A percentile compares a stretch with the other conserved stretches of the same genome.
Conservation (phyloP, 2,329 filamentous ascomycete genomes). For the Sporothrix dimorphospora region DNA sequence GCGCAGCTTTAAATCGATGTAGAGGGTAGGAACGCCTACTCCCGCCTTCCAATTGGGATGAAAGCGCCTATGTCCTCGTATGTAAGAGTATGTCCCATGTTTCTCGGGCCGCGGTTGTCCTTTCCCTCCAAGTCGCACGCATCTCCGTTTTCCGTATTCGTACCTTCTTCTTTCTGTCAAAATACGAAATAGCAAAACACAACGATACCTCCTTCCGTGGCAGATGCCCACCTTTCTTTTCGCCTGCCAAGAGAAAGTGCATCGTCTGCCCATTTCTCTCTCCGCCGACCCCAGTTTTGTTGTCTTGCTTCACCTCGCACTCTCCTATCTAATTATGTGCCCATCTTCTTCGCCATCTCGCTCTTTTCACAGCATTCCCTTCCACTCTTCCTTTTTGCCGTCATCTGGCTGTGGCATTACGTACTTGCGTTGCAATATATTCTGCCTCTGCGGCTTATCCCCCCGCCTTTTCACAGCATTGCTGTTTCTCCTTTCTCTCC, state of each 20-base stretch:
- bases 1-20: not conserved
- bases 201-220: not conserved
- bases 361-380: not conserved
- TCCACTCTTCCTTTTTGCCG: conserved; percentile 14
- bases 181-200: not conserved
- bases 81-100: not conserved
- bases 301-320: conserved; percentile 7
- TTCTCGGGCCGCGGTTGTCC: not conserved
- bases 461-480: conserved; percentile 3
- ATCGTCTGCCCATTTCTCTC: conserved; percentile 1
- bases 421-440: conserved; percentile 19
- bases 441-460: not conserved
- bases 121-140: not conserved
- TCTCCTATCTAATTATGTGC: not conserved
- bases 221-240: not conserved
- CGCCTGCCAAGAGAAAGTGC: conserved; percentile 5
- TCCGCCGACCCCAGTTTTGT: not conserved
- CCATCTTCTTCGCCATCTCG: not conserved
- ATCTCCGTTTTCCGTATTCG: not conserved
- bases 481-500: not conserved
- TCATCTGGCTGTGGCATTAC: conserved; percentile 14
- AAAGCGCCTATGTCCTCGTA: not conserved
- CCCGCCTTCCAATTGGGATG: not conserved
- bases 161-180: conserved; percentile 5
- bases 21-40: not conserved